Percentiles rank a stretch among this genome's conserved stretches.
Conservation (phyloP, 2,329 filamentous ascomycete genomes). For the Sordariomycetes sp. region DNA sequence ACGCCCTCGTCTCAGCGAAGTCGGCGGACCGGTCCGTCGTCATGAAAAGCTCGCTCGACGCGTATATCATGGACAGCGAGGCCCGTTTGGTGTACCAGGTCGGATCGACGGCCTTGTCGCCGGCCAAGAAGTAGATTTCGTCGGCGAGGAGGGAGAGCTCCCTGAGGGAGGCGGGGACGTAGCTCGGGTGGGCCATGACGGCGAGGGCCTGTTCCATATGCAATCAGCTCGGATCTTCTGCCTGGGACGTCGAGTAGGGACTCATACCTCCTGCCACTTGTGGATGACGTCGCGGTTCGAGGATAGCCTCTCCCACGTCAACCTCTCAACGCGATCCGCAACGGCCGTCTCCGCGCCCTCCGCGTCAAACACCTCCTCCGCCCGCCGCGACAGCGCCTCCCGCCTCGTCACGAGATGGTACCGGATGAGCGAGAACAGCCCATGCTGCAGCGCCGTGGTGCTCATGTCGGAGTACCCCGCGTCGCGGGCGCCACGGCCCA, state of each 20-base stretch:
- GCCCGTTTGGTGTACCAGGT: slow-evolving; percentile 69
- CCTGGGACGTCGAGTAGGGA: not conserved
- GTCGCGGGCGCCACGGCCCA: slow-evolving; percentile 69
- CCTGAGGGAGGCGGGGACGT: slow-evolving; percentile 60
- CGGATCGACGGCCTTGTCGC: slow-evolving; percentile 68
- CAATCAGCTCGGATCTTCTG: slow-evolving; percentile 1
- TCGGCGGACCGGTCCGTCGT: slow-evolving; percentile 67
- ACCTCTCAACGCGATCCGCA: slow-evolving; percentile 50
- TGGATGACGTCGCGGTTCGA: slow-evolving; percentile 61
- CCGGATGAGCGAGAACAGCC: slow-evolving; percentile 68
- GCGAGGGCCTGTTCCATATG: slow-evolving; percentile 54
- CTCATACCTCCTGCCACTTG: slow-evolving; percentile 70
- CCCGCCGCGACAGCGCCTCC: slow-evolving; percentile 35
- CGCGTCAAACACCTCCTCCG: slow-evolving; percentile 22
- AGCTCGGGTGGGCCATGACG: slow-evolving; percentile 74
- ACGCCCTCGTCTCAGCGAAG: slow-evolving; percentile 67
- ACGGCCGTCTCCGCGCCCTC: slow-evolving; percentile 16
- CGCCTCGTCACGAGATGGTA: slow-evolving; percentile 63
- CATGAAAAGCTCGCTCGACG: slow-evolving; percentile 82
- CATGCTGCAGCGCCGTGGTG: slow-evolving; percentile 66
- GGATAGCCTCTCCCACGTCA: slow-evolving; percentile 66
- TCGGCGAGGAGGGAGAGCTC: slow-evolving; percentile 78
- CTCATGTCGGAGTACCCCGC: slow-evolving; percentile 80
- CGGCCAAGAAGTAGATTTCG: slow-evolving; percentile 81
- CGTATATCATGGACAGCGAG: slow-evolving; percentile 44